These are phyloP conservation scores for Suillus hirtellus DNA, from an alignment of 768 basidiomycete genomes.

Conservation along the genomic window DNA sequence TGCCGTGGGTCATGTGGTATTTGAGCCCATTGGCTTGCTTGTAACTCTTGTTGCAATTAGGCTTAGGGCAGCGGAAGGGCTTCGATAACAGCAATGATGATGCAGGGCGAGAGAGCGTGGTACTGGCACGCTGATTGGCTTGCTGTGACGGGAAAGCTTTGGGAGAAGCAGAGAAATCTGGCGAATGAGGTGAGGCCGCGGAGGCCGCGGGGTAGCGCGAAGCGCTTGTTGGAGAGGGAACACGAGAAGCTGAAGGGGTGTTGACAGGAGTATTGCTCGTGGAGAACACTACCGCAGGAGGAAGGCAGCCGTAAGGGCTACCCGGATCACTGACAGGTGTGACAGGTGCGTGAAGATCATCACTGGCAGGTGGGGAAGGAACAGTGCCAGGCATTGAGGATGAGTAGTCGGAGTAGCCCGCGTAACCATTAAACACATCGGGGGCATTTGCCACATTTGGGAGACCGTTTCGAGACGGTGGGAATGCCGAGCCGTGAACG, in stretches of 20 bases:
- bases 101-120: constrained; percentile 50
- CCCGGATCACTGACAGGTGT: constrained; percentile 34
- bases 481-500: constrained; percentile 34
- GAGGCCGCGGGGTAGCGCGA: constrained; percentile 21
- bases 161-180: constrained; percentile 26
- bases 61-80: constrained; percentile 92
- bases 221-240: constrained; percentile 28
- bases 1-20: constrained; percentile 91
- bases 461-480: constrained; percentile 30
- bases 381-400: constrained; percentile 60
- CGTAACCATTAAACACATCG: constrained; percentile 70
- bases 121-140: constrained; percentile 37
- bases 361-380: constrained; percentile 33
- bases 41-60: constrained; percentile 94
- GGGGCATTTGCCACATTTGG: constrained; percentile 34
- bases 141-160: constrained; percentile 30
- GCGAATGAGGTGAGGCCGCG: constrained; percentile 18
- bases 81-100: constrained; percentile 73
- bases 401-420: constrained; percentile 66
- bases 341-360: constrained; percentile 28
- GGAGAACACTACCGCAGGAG: constrained; percentile 65
- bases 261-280: constrained; percentile 45
- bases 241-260: constrained; percentile 52
- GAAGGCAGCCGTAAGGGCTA: constrained; percentile 51
- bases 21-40: constrained; percentile 96